These are phyloP conservation scores for Macadamia tetraphylla DNA, from an alignment of 164 flowering plant genomes.

Conservation along the genomic window DNA sequence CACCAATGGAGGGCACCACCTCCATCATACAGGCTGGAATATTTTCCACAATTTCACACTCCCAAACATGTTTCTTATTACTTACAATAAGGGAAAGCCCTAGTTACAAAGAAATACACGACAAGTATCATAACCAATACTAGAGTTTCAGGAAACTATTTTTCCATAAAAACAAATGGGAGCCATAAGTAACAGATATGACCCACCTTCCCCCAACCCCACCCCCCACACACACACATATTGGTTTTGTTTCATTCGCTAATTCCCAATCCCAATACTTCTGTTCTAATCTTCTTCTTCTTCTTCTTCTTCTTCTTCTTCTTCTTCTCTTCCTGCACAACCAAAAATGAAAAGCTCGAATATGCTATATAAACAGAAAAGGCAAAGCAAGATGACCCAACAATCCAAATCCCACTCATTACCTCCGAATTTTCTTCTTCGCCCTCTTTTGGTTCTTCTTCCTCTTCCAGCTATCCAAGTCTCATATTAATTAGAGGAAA, in stretches of 20 bases:
- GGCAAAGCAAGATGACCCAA: not conserved
- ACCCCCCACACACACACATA: conserved; percentile 54
- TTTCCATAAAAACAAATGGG: too few relatives aligned
- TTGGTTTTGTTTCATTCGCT: conserved; percentile 94
- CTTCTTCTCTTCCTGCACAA: conserved; percentile 54
- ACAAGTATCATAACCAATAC: too few relatives aligned
- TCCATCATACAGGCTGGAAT: too few relatives aligned
- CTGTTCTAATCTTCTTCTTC: conserved; percentile 72
- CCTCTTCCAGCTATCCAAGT: conserved; percentile 79
- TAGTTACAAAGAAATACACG: too few relatives aligned
- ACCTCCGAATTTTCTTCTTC: conserved; percentile 81
- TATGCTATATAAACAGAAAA: not conserved
- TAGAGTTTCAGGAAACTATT: too few relatives aligned
- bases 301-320: too few relatives aligned
- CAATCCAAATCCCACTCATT: conserved; percentile 3
- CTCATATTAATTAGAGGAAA: not conserved
- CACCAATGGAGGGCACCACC: too few relatives aligned
- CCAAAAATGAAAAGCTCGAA: conserved; percentile 5
- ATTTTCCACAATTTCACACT: too few relatives aligned
- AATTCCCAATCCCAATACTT: conserved; percentile 99
- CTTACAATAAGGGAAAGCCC: too few relatives aligned
- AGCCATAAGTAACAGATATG: too few relatives aligned
- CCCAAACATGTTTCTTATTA: too few relatives aligned
- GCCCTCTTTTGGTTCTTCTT: conserved; percentile 87
- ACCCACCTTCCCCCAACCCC: too few relatives aligned